Evolutionary conservation across 768 basidiomycete species (phyloP).

Genomic region (Hydnomerulius pinastri): DNA sequence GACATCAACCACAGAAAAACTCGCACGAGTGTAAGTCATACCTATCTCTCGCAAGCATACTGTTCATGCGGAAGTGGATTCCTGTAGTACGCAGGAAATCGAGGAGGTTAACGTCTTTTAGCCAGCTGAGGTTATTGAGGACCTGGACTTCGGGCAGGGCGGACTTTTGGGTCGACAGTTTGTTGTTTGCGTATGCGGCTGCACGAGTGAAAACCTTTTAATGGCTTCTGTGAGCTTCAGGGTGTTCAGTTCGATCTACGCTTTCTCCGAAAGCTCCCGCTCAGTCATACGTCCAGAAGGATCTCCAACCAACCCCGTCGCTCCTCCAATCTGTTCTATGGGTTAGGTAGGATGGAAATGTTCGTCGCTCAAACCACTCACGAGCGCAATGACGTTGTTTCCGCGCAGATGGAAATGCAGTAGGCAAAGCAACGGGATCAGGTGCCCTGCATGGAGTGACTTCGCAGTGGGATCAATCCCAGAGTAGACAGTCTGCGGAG

Average conservation of each 20-base stretch:
- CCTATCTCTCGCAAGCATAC: slow-evolving; percentile 93
- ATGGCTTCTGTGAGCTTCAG: slow-evolving; percentile 61
- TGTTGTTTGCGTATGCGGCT: slow-evolving; percentile 54
- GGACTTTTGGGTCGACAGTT: slow-evolving; percentile 14
- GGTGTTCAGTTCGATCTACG: slow-evolving; percentile 68
- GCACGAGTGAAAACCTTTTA: slow-evolving; percentile 73
- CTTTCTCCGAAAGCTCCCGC: slow-evolving; percentile 63
- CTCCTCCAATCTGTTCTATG: slow-evolving; percentile 92
- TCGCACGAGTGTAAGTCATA: slow-evolving; percentile 30
- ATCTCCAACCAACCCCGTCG: slow-evolving; percentile 95
- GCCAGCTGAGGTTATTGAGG: slow-evolving; percentile 79
- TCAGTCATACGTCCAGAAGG: slow-evolving; percentile 89
- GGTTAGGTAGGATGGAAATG: too few species aligned
- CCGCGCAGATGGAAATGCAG: slow-evolving; percentile 89
- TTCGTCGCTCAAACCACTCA: slow-evolving; percentile 50
- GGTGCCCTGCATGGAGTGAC: slow-evolving; percentile 91
- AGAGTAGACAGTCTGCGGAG: slow-evolving; percentile 71
- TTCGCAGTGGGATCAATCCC: slow-evolving; percentile 93
- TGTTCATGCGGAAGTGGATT: slow-evolving; percentile 76
- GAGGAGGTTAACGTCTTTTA: slow-evolving; percentile 67
- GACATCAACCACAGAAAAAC: slow-evolving; percentile 11
- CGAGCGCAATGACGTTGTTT: slow-evolving; percentile 80
- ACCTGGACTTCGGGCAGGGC: slow-evolving; percentile 38
- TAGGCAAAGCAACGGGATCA: slow-evolving; percentile 83
- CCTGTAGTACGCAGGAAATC: slow-evolving; percentile 86